Base-by-base conservation (phyloP, 805 yeast genomes). In the Yarrowia sp. region DNA sequence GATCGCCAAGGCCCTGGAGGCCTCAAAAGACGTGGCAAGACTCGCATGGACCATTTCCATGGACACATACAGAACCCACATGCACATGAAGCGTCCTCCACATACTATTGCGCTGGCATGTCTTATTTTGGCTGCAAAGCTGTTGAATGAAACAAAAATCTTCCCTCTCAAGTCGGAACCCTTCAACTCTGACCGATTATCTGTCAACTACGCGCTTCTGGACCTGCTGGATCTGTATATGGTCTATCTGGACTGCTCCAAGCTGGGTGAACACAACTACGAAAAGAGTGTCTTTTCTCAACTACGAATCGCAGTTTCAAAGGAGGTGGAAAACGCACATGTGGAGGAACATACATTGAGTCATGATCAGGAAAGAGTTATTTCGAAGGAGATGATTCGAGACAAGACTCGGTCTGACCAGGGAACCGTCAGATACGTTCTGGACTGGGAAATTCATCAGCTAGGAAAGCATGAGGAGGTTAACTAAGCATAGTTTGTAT, bases 1-100 rank as follows among this genome's bases (percentile, higher is more conserved):
- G 72, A 82, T 78, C 85, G 71, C 83, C 85, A 53, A 90, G 85
- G 74, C 82, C 79, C 67, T 79, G 83, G 61, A 45, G 9, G 61
- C 64, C 9, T 59, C 69, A 8, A 63, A 69, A 38, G 67, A 70
- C 5, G 50, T 69, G 14, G 83, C 88, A 5, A 80, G 83, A 72
- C 76, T 86, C 46, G 86, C 90, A 1, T 92, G 97, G 97, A 77
- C 86, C n/a, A 82, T 92, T 1, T 81, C 87, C n/a, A 86, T 86
- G 72, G 98, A 92, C 76, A 80, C 87, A 11, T 86, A 88, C 75
- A 84, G 87, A 68, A 86, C 96, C 1, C 91, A 90, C 45, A 81
- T 89, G 16, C 82, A 87, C 10, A 77, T 92, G 43, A 87, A 86
- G 73, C 83, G 86, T 9, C 95, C 97, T 0, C 87, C 91, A 3